Evolutionary conservation across 2,329 filamentous ascomycete genomes (phyloP).

Genomic region (Aspergillus sp.): DNA sequence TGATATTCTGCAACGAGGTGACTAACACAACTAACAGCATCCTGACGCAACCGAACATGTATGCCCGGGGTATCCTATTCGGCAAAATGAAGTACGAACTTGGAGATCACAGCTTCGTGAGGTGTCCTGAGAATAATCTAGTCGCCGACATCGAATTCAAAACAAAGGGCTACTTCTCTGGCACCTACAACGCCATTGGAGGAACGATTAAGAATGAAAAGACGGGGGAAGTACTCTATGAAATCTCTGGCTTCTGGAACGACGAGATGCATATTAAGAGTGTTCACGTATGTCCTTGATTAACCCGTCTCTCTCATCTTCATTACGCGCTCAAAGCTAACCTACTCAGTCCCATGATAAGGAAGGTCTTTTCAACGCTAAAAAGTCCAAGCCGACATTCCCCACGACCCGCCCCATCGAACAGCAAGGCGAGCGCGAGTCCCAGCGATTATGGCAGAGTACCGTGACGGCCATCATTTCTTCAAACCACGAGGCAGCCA

Average conservation of each 20-base stretch:
- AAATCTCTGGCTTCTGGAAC: conserved; percentile 90
- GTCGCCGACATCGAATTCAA: conserved; percentile 96
- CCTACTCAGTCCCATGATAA: conserved; percentile 74
- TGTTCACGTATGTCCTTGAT: conserved; percentile 51
- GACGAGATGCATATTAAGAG: conserved; percentile 93
- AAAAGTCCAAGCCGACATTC: conserved; percentile 70
- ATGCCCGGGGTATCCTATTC: conserved; percentile 92
- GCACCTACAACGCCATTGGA: conserved; percentile 93
- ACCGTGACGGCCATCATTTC: conserved; percentile 80
- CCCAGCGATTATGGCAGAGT: conserved; percentile 79
- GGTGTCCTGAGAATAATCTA: conserved; percentile 83
- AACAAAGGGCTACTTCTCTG: conserved; percentile 94
- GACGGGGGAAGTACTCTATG: conserved; percentile 83
- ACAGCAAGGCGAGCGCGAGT: conserved; percentile 88
- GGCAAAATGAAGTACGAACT: conserved; percentile 99
- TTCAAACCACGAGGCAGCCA: conserved; percentile 83
- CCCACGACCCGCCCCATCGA: conserved; percentile 73
- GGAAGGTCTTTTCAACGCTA: conserved; percentile 85
- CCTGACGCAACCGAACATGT: conserved; percentile 98
- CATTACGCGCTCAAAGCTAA: conserved; percentile 8
- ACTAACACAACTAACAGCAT: conserved; percentile 56
- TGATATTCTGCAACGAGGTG: neutral
- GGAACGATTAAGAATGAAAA: conserved; percentile 86
- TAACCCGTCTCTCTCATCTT: neutral
- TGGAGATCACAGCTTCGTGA: conserved; percentile 90